Evolutionary conservation across 2,329 filamentous ascomycete genomes (phyloP).

Genomic region (Leptosphaerulina australis): DNA sequence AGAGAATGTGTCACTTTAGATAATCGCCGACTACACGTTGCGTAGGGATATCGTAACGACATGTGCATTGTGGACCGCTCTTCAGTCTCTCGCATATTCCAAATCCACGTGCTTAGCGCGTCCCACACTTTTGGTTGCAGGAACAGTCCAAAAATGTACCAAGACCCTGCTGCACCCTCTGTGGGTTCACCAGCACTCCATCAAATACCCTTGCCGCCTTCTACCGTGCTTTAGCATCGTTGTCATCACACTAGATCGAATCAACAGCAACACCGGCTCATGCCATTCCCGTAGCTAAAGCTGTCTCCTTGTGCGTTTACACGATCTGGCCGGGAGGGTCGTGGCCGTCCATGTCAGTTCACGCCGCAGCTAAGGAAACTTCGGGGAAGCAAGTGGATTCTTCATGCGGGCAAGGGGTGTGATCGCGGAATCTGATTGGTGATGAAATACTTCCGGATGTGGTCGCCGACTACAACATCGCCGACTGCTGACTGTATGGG

Average conservation of each 20-base stretch:
- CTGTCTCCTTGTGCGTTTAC: constrained; percentile 13
- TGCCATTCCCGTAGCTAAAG: constrained; percentile 17
- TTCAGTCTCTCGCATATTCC: constrained; percentile 15
- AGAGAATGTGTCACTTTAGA: constrained; percentile 11
- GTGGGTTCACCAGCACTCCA: constrained; percentile 4
- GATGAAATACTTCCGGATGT: constrained; percentile 11
- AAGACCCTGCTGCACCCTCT: constrained; percentile 9
- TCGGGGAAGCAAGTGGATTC: constrained; percentile 17
- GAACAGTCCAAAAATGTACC: constrained; percentile 16
- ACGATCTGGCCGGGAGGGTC: constrained; percentile 10
- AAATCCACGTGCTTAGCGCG: constrained; percentile 17
- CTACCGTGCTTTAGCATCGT: constrained; percentile 15
- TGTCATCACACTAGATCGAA: constrained; percentile 6
- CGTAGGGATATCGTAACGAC: constrained; percentile 1
- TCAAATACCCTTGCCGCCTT: constrained; percentile 4
- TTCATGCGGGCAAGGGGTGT: neutral
- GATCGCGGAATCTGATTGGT: constrained; percentile 8
- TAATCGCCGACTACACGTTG: constrained; percentile 14
- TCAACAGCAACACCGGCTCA: constrained; percentile 8
- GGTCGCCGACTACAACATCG: constrained; percentile 22
- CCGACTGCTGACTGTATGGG: constrained; percentile 20
- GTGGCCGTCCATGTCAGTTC: constrained; percentile 5
- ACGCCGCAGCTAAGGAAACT: constrained; percentile 14
- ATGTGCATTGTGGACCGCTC: constrained; percentile 2
- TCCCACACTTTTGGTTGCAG: constrained; percentile 18